phyloP scores from a whole-genome alignment of 768 basidiomycete genomes.

The Naganishia randhawae region DNA sequence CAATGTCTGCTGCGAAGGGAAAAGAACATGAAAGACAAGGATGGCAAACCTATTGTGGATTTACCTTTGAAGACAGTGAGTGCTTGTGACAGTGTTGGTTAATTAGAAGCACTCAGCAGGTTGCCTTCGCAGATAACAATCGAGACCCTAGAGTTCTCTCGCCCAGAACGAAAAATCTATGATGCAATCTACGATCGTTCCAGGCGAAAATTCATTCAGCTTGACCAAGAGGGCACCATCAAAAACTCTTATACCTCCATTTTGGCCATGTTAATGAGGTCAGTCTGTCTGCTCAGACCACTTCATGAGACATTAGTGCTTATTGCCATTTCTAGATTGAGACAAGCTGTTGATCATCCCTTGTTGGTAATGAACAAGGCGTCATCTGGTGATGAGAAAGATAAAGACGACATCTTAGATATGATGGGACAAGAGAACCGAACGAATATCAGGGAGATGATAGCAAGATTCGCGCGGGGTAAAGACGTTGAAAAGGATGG shows the following conservation, averaged over 20 bases:
- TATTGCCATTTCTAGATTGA: slow-evolving; percentile 57
- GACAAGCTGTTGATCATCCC: slow-evolving; percentile 89
- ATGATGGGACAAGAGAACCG: slow-evolving; percentile 16
- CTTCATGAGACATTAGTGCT: slow-evolving; percentile 24
- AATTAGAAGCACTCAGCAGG: slow-evolving; percentile 22
- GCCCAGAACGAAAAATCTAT: slow-evolving; percentile 79
- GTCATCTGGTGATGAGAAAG: slow-evolving; percentile 52
- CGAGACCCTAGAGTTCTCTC: slow-evolving; percentile 74
- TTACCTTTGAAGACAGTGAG: slow-evolving; percentile 77
- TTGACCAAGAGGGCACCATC: slow-evolving; percentile 79
- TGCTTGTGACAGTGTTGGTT: neutral
- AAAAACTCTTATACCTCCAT: slow-evolving; percentile 59
- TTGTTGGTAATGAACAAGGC: slow-evolving; percentile 64
- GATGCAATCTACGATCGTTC: slow-evolving; percentile 76
- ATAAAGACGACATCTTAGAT: slow-evolving; percentile 43
- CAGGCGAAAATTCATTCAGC: slow-evolving; percentile 72
- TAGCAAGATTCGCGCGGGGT: slow-evolving; percentile 57
- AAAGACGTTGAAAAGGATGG: slow-evolving; percentile 45
- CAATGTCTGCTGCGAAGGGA: slow-evolving; percentile 81
- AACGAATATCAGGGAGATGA: slow-evolving; percentile 59
- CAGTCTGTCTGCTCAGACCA: slow-evolving; percentile 35
- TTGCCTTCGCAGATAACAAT: slow-evolving; percentile 58
- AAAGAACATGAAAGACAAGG: slow-evolving; percentile 82
- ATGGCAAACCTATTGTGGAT: slow-evolving; percentile 83
- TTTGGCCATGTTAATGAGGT: slow-evolving; percentile 93